Conservation (phyloP, 1,139 yeast species). For the Saccharomyces uvarum region DNA sequence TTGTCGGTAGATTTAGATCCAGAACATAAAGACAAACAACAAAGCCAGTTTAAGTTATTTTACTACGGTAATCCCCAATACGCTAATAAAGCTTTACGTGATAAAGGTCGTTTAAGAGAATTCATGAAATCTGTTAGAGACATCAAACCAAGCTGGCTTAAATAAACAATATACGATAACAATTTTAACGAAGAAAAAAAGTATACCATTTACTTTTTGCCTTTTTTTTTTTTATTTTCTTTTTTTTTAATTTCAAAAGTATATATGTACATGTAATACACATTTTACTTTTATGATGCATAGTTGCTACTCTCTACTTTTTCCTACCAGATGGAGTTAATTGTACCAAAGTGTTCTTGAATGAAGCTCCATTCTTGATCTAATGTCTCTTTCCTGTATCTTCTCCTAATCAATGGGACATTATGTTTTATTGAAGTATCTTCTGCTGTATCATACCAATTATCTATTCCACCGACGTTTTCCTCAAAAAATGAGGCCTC, state of each 20-base stretch:
- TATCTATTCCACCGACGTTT: conserved; percentile 21
- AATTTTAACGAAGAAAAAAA: not conserved
- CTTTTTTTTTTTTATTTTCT: not conserved
- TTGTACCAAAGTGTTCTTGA: conserved; percentile 8
- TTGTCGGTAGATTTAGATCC: conserved; percentile 37
- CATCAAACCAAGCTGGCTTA: conserved; percentile 31
- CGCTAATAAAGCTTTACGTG: conserved; percentile 12
- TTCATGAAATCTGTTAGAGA: conserved; percentile 28
- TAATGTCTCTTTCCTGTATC: conserved; percentile 22
- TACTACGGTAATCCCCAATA: conserved; percentile 27
- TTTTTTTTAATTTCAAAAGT: not conserved
- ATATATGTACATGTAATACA: not conserved
- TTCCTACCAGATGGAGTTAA: not conserved
- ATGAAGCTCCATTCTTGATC: conserved; percentile 27
- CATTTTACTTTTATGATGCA: not conserved
- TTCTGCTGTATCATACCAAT: conserved; percentile 26
- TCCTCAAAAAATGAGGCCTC: conserved; percentile 13
- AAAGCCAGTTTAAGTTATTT: conserved; percentile 30
- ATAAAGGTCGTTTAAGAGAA: conserved; percentile 19
- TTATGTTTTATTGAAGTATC: conserved; percentile 29
- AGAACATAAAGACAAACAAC: conserved; percentile 24
- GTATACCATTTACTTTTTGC: not conserved
- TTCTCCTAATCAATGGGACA: conserved; percentile 26
- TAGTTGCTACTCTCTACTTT: not conserved
- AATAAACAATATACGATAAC: conserved; percentile 2